Evolutionary conservation across 1,284 basidiomycete species (phyloP).

Genomic region (Heimioporus retisporus): DNA sequence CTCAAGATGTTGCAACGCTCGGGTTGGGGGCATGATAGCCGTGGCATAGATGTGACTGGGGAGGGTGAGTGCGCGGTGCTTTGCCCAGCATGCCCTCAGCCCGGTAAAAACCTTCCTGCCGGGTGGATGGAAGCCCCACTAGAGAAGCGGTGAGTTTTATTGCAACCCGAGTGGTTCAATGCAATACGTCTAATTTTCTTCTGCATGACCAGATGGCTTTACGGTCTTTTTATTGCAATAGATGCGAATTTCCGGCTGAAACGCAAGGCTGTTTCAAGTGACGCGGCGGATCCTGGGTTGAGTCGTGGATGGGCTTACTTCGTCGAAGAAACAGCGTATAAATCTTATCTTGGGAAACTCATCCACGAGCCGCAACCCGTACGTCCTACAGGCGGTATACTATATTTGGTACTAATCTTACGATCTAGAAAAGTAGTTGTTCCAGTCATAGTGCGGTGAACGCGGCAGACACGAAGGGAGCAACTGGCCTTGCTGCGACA

Average conservation of each 20-base stretch:
- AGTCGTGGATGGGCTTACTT: too few species aligned
- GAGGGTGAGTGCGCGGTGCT: not conserved
- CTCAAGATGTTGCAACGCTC: constrained; percentile 27
- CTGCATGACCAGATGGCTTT: constrained; percentile 8
- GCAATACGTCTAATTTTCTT: too few species aligned
- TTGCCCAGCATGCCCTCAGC: constrained; percentile 16
- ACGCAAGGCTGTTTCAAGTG: not conserved
- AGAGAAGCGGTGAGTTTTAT: not conserved
- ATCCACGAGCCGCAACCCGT: too few species aligned
- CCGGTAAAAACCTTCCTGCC: constrained; percentile 9
- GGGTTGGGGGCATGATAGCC: not conserved
- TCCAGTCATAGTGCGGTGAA: not conserved
- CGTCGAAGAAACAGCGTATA: constrained; percentile 14
- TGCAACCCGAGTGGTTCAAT: not conserved
- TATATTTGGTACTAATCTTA: too few species aligned
- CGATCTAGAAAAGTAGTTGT: not conserved
- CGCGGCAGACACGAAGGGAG: not conserved
- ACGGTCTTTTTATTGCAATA: constrained; percentile 10
- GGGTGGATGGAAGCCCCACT: not conserved
- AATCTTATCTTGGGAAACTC: not conserved
- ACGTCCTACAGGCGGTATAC: too few species aligned
- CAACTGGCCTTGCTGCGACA: not conserved
- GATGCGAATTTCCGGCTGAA: too few species aligned
- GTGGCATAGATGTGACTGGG: not conserved
- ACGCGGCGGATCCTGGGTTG: constrained; percentile 11